These are phyloP conservation scores for Lactarius quietus DNA, from an alignment of 768 basidiomycete species.

Conservation along the genomic window DNA sequence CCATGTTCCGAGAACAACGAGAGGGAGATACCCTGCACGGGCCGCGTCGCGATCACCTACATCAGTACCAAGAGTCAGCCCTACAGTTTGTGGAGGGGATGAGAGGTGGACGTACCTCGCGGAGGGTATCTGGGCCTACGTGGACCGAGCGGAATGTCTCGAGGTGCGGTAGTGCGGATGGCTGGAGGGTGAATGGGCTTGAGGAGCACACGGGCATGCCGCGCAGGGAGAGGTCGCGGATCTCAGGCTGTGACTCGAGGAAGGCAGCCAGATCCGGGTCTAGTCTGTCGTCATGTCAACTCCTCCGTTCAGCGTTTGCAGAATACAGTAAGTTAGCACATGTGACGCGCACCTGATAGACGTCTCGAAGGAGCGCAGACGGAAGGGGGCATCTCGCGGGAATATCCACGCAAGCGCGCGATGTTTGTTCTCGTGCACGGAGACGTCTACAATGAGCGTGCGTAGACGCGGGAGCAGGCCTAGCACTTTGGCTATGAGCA, in stretches of 20 bases:
- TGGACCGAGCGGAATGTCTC: slow-evolving; percentile 51
- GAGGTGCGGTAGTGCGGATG: slow-evolving; percentile 46
- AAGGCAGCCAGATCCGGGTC: slow-evolving; percentile 46
- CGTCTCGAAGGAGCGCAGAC: slow-evolving; percentile 48
- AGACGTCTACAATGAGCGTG: slow-evolving; percentile 48
- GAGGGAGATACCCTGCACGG: slow-evolving; percentile 49
- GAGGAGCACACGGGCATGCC: slow-evolving; percentile 42
- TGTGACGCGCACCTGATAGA: slow-evolving; percentile 46
- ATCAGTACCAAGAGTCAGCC: slow-evolving; percentile 3
- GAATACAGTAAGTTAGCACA: not conserved
- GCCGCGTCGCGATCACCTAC: slow-evolving; percentile 42
- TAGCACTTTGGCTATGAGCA: slow-evolving; percentile 46
- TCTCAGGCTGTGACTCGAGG: slow-evolving; percentile 45
- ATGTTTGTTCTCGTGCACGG: slow-evolving; percentile 8
- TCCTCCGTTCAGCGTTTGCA: not conserved
- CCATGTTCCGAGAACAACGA: slow-evolving; percentile 46
- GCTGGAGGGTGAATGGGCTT: slow-evolving; percentile 34
- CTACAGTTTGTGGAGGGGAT: not conserved
- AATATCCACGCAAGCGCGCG: slow-evolving; percentile 45
- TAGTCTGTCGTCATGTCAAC: slow-evolving; percentile 10
- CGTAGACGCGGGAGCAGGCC: slow-evolving; percentile 38
- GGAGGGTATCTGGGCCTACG: slow-evolving; percentile 44
- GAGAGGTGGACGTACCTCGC: not conserved
- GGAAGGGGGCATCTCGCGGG: slow-evolving; percentile 38
- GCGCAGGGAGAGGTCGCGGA: slow-evolving; percentile 53